Percentiles rank a stretch among this genome's conserved stretches.
Conservation (phyloP, 768 basidiomycete species). For the Termitomyces sp. region DNA sequence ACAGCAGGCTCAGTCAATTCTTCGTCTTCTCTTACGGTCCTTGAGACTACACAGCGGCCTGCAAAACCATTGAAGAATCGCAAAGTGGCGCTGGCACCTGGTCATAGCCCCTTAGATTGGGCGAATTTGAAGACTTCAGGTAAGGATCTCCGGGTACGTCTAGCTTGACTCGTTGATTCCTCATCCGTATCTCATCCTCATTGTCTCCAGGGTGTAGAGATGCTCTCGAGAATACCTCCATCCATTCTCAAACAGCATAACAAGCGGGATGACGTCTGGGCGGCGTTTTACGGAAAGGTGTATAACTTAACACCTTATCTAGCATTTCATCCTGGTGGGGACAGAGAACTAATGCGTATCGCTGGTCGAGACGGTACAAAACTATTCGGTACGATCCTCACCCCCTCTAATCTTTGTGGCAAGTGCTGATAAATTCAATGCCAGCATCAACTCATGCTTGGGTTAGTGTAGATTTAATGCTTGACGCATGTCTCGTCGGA, state of each 20-base stretch:
- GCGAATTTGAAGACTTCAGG: conserved; percentile 82
- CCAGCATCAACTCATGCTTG: conserved; percentile 89
- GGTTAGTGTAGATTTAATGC: conserved; percentile 96
- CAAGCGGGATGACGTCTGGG: conserved; percentile 86
- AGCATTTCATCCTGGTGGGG: conserved; percentile 91
- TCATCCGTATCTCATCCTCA: conserved; percentile 5
- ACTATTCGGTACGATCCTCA: conserved; percentile 69
- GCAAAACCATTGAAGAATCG: conserved; percentile 49
- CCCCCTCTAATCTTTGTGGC: background rate
- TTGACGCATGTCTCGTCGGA: conserved; percentile 89
- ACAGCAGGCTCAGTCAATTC: conserved; percentile 18
- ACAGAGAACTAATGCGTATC: conserved; percentile 88
- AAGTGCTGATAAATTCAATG: background rate
- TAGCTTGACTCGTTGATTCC: background rate
- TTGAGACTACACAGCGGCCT: conserved; percentile 58
- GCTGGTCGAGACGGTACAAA: conserved; percentile 95
- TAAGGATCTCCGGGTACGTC: conserved; percentile 64
- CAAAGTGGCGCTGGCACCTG: conserved; percentile 89
- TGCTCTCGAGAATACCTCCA: conserved; percentile 63
- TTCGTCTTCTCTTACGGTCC: conserved; percentile 45
- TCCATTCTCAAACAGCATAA: conserved; percentile 78
- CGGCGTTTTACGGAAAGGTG: conserved; percentile 86
- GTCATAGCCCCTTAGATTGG: conserved; percentile 93
- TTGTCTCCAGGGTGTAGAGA: conserved; percentile 57
- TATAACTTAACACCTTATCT: conserved; percentile 96